Base-by-base conservation (phyloP, 345 rosid species). In the Lumnitzera littorea region DNA sequence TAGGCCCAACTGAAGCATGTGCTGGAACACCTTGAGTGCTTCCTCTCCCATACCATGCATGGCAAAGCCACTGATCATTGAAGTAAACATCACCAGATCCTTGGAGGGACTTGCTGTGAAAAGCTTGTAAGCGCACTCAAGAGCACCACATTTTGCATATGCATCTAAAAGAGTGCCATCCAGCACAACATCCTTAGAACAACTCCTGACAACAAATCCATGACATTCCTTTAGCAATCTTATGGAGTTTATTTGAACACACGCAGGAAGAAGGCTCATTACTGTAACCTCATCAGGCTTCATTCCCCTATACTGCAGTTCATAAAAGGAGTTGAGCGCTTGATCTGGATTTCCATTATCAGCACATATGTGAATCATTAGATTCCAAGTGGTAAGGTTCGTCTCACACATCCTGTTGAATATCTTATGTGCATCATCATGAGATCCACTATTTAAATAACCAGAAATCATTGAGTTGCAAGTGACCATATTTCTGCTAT, bases 11-110 rank as follows among this genome's bases (percentile, higher is more conserved):
- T 77, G 78, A 49, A 80, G 70, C 92, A 88, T 84, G 55, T 53
- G 69, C 63, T 77, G 66, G 80, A 79, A 91, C 67, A 76, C 68
- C 56, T 62, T 56, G n/a, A 91, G 85, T 48, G 97, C 94, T 71
- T 86, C 94, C 62, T 77, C 71, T 47, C 88, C 97, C 87, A 79
- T 82, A 24, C 97, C 97, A 62, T 91, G 92, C 78, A 80, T 82
- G 53, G 89, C 97, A 62, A 79, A 88, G 48, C 89, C 96, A 66
- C 84, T 79, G 64, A 88, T 55, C 89, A 91, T 86, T 36, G 94
- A 75, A 58, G 96, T 88, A 71, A 82, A 88, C 76, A 78, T 75
- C 53, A 86, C 78, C 55, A 88, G 79, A 81, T 91, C 97, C 70
- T 74, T 91, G 17, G 59, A 64, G 15, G 67, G 73, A 64, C 74